Evolutionary conservation across 345 rosid species (phyloP).

Genomic region (Anacardium occidentale): DNA sequence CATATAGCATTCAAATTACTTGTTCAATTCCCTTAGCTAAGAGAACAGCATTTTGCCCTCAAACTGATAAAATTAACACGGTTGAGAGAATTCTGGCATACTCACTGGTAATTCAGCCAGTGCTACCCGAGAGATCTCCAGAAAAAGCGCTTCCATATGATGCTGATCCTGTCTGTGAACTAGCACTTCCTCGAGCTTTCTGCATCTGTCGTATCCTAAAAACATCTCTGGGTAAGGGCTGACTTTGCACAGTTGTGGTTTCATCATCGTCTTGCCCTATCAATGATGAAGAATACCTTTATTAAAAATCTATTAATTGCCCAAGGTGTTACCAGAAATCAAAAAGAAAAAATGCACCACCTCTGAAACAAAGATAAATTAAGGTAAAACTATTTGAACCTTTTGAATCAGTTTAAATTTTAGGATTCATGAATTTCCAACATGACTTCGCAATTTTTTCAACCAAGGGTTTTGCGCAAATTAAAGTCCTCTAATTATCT

Average conservation of each 20-base stretch:
- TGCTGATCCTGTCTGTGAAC: constrained; percentile 83
- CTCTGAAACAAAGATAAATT: too few species aligned
- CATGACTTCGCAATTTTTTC: background rate
- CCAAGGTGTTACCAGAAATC: too few species aligned
- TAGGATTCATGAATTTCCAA: background rate
- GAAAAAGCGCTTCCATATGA: constrained; percentile 88
- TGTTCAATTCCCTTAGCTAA: too few species aligned
- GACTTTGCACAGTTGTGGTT: constrained; percentile 66
- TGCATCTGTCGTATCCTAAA: constrained; percentile 78
- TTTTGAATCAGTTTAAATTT: background rate
- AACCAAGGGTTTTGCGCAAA: background rate
- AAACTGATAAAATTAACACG: too few species aligned
- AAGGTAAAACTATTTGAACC: background rate
- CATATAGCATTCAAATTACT: too few species aligned
- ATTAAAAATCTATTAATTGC: too few species aligned
- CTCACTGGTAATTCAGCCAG: constrained; percentile 32
- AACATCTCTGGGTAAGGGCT: constrained; percentile 69
- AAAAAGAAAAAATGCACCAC: too few species aligned
- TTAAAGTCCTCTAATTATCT: background rate
- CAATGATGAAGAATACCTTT: constrained; percentile 6
- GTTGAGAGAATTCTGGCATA: too few species aligned
- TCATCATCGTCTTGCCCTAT: constrained; percentile 81
- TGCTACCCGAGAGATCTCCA: constrained; percentile 84
- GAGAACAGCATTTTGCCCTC: too few species aligned
- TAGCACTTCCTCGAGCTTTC: constrained; percentile 57